phyloP scores from a whole-genome alignment of 2,329 filamentous ascomycete genomes.

The Penicillium crustosum region DNA sequence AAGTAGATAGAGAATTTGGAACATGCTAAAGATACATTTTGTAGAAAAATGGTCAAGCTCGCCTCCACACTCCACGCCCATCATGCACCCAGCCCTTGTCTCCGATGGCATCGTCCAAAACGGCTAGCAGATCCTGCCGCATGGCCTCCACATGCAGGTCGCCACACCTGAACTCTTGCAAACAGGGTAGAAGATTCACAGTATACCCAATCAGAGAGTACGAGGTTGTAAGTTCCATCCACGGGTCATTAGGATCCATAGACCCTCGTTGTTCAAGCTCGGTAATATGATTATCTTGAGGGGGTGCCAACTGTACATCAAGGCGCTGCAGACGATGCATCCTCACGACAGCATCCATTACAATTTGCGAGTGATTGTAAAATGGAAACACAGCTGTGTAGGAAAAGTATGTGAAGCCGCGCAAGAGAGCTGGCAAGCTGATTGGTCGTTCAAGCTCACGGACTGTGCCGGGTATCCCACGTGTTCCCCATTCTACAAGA shows the following conservation, averaged over 20 bases:
- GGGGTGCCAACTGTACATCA: constrained; percentile 55
- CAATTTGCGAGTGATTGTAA: constrained; percentile 56
- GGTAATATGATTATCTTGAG: constrained; percentile 35
- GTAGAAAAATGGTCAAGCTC: background rate
- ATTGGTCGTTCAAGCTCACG: constrained; percentile 1
- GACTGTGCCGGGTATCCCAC: constrained; percentile 5
- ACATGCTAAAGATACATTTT: background rate
- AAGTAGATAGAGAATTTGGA: background rate
- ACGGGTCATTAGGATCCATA: constrained; percentile 46
- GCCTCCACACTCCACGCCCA: constrained; percentile 33
- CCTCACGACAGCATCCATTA: constrained; percentile 46
- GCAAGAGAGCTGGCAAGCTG: constrained; percentile 47
- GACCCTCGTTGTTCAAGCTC: constrained; percentile 42
- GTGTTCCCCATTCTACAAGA: constrained; percentile 48
- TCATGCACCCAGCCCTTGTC: constrained; percentile 33
- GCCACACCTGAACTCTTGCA: constrained; percentile 28
- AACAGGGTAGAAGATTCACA: constrained; percentile 30
- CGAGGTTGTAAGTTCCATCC: constrained; percentile 56
- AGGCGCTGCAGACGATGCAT: constrained; percentile 55
- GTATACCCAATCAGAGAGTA: constrained; percentile 50
- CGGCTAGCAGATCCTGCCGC: constrained; percentile 27
- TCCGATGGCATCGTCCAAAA: constrained; percentile 26
- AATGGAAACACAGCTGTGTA: constrained; percentile 70
- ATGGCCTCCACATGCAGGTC: constrained; percentile 36
- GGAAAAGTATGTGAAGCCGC: constrained; percentile 43